phyloP scores from a whole-genome alignment of 1,284 basidiomycete species.

The Pisolithus thermaeus region DNA sequence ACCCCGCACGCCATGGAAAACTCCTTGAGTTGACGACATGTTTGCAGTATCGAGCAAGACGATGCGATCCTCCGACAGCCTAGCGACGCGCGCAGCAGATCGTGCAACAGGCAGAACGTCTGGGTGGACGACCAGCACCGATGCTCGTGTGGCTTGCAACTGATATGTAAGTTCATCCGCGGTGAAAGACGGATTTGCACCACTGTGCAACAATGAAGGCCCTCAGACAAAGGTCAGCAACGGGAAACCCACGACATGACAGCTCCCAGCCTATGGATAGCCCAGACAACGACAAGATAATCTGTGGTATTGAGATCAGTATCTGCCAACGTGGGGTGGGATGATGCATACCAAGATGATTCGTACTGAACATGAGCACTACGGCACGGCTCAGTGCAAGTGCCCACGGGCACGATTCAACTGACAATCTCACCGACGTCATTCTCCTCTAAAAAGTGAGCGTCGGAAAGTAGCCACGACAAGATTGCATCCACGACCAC shows the following conservation, averaged over 20 bases:
- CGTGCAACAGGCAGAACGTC: constrained; percentile 38
- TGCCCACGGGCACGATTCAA: background rate
- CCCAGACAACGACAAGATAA: constrained; percentile 72
- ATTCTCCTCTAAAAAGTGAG: constrained; percentile 32
- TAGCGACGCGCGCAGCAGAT: constrained; percentile 41
- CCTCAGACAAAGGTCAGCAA: background rate
- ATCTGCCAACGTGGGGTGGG: background rate
- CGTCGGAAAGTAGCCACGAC: background rate
- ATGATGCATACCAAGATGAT: constrained; percentile 47
- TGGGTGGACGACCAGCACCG: constrained; percentile 44
- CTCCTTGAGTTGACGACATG: constrained; percentile 4
- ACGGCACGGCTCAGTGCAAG: constrained; percentile 8
- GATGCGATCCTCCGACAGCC: constrained; percentile 50
- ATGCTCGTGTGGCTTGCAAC: constrained; percentile 39
- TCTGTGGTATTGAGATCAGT: constrained; percentile 36
- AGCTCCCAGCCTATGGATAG: constrained; percentile 65
- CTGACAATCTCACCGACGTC: constrained; percentile 28
- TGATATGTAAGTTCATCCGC: constrained; percentile 48
- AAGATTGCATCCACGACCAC: background rate
- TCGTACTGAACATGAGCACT: constrained; percentile 68
- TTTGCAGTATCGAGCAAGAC: constrained; percentile 42
- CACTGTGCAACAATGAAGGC: constrained; percentile 23
- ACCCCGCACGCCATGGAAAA: constrained; percentile 41
- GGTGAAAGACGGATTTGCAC: constrained; percentile 55
- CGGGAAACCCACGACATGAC: constrained; percentile 49